Evolutionary conservation across 2,329 filamentous ascomycete genomes (phyloP).

Genomic region (Tolypocladium amazonense): DNA sequence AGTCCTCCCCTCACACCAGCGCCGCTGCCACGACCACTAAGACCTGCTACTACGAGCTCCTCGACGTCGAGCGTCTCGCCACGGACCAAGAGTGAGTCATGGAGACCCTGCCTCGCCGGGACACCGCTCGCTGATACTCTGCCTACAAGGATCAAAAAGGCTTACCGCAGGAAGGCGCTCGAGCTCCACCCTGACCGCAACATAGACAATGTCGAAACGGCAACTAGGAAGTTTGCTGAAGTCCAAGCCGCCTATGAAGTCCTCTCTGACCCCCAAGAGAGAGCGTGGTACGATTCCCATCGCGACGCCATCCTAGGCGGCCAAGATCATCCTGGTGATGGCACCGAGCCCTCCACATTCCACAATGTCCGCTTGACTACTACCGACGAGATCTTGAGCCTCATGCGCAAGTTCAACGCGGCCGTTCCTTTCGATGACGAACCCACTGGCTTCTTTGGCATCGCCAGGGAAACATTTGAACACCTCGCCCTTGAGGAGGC

Average conservation of each 20-base stretch:
- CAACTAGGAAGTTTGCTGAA: conserved; percentile 81
- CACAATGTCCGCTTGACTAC: conserved; percentile 67
- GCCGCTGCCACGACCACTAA: conserved; percentile 36
- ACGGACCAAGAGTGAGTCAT: conserved; percentile 67
- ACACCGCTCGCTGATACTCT: neutral
- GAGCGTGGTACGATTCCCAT: conserved; percentile 96
- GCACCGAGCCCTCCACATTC: conserved; percentile 45
- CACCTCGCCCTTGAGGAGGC: conserved; percentile 73
- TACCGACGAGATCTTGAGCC: conserved; percentile 63
- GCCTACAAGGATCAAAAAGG: conserved; percentile 70
- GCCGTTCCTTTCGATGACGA: conserved; percentile 72
- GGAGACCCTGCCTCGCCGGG: neutral
- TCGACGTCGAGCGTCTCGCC: conserved; percentile 62
- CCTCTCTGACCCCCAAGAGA: conserved; percentile 90
- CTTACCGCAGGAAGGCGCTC: conserved; percentile 81
- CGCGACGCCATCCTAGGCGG: conserved; percentile 72
- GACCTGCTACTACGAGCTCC: conserved; percentile 77
- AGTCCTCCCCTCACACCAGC: conserved; percentile 30
- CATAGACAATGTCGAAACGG: conserved; percentile 70
- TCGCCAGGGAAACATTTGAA: conserved; percentile 65
- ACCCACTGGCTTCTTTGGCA: conserved; percentile 75
- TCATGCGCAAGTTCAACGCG: conserved; percentile 73
- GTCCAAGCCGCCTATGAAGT: conserved; percentile 90
- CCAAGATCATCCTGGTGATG: conserved; percentile 35
- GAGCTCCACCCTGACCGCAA: conserved; percentile 95